phyloP scores from a whole-genome alignment of 2,329 filamentous ascomycete species.

The Aspergillus sp. region DNA sequence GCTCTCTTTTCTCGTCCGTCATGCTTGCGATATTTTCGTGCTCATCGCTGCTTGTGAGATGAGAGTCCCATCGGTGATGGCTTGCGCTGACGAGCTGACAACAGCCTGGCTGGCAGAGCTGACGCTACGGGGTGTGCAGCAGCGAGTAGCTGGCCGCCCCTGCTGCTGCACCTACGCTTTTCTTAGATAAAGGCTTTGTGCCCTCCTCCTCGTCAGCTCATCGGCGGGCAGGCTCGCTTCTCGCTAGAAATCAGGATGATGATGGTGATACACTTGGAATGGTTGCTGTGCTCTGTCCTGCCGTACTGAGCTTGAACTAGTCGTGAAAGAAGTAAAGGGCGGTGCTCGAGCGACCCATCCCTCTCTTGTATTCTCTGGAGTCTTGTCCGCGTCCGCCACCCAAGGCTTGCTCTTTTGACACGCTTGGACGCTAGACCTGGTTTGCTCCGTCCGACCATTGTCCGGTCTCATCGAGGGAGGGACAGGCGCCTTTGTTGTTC shows the following conservation, averaged over 20 bases:
- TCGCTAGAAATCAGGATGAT: slow-evolving; percentile 4
- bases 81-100: not conserved
- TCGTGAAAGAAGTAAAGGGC: slow-evolving; percentile 17
- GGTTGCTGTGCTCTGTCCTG: slow-evolving; percentile 17
- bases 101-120: not conserved
- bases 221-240: not conserved
- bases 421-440: slow-evolving; percentile 18
- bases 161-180: not conserved
- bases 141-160: not conserved
- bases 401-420: slow-evolving; percentile 10
- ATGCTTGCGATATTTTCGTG: not conserved
- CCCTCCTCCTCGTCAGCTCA: not conserved
- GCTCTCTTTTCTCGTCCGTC: not conserved
- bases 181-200: not conserved
- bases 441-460: slow-evolving; percentile 20
- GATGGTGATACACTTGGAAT: slow-evolving; percentile 16
- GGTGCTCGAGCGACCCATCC: slow-evolving; percentile 18
- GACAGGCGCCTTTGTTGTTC: slow-evolving; percentile 9
- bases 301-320: slow-evolving; percentile 17
- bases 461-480: slow-evolving; percentile 14
- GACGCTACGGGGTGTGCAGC: not conserved
- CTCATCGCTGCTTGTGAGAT: not conserved
- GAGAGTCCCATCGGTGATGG: not conserved
- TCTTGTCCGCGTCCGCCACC: slow-evolving; percentile 15
- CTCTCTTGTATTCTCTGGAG: not conserved